These are phyloP conservation scores for Raffaelea albimanens DNA, from an alignment of 2,329 filamentous ascomycete species.

Conservation along the genomic window DNA sequence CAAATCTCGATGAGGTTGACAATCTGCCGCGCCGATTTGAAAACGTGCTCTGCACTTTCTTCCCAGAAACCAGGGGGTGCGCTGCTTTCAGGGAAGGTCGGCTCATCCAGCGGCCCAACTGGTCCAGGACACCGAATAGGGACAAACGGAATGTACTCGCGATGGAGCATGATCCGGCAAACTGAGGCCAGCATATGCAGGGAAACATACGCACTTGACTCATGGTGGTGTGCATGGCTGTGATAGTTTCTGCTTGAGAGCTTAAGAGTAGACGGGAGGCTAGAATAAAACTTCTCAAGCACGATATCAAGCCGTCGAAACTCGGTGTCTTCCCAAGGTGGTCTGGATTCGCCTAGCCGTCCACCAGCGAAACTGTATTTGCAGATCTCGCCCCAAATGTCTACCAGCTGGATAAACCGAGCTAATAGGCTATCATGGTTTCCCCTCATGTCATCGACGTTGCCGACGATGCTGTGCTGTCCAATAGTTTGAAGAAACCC, in stretches of 20 bases:
- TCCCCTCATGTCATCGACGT: constrained; percentile 9
- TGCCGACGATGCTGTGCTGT: not conserved
- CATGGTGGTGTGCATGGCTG: constrained; percentile 54
- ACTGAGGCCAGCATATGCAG: constrained; percentile 58
- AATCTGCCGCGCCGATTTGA: constrained; percentile 52
- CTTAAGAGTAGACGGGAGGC: constrained; percentile 45
- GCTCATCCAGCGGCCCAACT: constrained; percentile 48
- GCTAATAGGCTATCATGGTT: constrained; percentile 37
- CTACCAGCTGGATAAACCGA: constrained; percentile 47
- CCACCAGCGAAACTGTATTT: constrained; percentile 43
- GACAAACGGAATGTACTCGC: constrained; percentile 60
- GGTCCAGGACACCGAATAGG: constrained; percentile 44
- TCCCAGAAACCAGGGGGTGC: constrained; percentile 52
- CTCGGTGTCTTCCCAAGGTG: constrained; percentile 49
- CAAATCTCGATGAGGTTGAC: constrained; percentile 55
- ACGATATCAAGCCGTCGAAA: constrained; percentile 44
- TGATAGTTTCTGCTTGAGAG: constrained; percentile 54
- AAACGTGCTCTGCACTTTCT: constrained; percentile 51
- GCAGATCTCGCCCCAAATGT: constrained; percentile 51
- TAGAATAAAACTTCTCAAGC: constrained; percentile 41
- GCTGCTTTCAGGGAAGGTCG: constrained; percentile 38
- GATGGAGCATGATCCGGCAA: constrained; percentile 58
- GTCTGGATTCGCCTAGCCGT: constrained; percentile 36
- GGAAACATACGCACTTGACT: constrained; percentile 55
- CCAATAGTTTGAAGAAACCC: constrained; percentile 29